Base-by-base conservation (phyloP, 2,329 filamentous ascomycete species). In the Phaeophleospora eucalypticola region DNA sequence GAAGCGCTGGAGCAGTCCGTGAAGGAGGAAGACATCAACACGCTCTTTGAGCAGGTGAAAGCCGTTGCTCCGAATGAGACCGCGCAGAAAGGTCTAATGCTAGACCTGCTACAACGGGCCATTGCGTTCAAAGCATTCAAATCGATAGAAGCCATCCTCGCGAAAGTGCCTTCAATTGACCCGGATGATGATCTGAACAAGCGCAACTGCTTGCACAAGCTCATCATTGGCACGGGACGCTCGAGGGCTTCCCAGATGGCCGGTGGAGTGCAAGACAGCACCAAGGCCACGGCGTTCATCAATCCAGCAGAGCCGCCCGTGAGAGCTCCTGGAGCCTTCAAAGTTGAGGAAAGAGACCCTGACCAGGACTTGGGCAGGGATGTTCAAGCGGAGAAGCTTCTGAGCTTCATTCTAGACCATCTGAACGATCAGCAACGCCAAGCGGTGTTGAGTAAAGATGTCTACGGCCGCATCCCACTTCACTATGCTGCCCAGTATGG, bases 401-500 rank as follows among this genome's bases (percentile, higher is more conserved):
- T 85, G 17, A 59, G 71, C 14, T 77, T 78, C 60, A 61, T 84
- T 6, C 74, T 98, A 3, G 83, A 89, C 38, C 74, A 77, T 20
- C 75, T 98, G 6, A 78, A 74, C 9, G 75, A 79, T 0, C 71
- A 78, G 8, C 91, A 97, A 57, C 80, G 84, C 9, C 55, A 65
- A 10, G 84, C 85, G 0, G 72, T 97, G 9, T 73, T 78, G 41
- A 79, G 80, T 10, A 82, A 78, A 49, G 91, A 97, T 68, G 77
- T 82, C 0, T 86, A 91, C 50, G 90, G 89, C 2, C 85, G 91
- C 3, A 78, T 91, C 12, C 89, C 91, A 1, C 75, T 97, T 9
- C 91, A 97, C 65, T 96, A 96, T 64, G 89, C 89, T 2, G 91
- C 93, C 0, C 89, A 97, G 65, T 95, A 94, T 63, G 93, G 93